Evolutionary conservation across 768 basidiomycete species (phyloP).

Genomic region (Collybiopsis confluens): DNA sequence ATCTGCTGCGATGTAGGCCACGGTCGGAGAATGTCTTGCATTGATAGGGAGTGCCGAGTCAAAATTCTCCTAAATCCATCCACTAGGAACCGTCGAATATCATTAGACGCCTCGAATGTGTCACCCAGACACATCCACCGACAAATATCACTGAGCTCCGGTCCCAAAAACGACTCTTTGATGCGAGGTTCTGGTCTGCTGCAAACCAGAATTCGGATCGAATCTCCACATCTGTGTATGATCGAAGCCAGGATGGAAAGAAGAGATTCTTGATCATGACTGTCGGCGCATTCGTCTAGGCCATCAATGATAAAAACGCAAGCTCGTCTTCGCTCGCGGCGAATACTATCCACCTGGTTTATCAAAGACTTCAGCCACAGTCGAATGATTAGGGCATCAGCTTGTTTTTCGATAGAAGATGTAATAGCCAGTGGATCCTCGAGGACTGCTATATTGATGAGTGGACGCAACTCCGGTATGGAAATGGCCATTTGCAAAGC

Average conservation of each 20-base stretch:
- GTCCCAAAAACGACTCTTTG: not conserved
- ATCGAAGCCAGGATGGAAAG: not conserved
- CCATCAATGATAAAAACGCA: slow-evolving; percentile 17
- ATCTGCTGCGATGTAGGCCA: not conserved
- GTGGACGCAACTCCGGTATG: too few relatives aligned
- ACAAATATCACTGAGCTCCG: not conserved
- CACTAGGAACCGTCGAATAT: not conserved
- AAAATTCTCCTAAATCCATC: not conserved
- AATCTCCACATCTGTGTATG: not conserved
- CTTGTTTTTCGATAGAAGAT: not conserved
- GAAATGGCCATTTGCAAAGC: too few relatives aligned
- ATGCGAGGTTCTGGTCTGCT: not conserved
- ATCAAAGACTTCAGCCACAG: not conserved
- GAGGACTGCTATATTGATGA: too few relatives aligned
- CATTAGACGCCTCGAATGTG: not conserved
- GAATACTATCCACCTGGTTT: too few relatives aligned
- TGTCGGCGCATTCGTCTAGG: not conserved
- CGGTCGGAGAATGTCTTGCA: not conserved
- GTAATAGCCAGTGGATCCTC: not conserved
- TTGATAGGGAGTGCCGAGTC: not conserved
- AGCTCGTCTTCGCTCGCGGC: slow-evolving; percentile 22
- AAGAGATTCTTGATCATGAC: not conserved
- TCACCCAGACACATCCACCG: not conserved
- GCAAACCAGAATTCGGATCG: not conserved
- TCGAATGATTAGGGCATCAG: not conserved